These are phyloP conservation scores for Nemania diffusa DNA, from an alignment of 2,329 filamentous ascomycete genomes.

Conservation along the genomic window DNA sequence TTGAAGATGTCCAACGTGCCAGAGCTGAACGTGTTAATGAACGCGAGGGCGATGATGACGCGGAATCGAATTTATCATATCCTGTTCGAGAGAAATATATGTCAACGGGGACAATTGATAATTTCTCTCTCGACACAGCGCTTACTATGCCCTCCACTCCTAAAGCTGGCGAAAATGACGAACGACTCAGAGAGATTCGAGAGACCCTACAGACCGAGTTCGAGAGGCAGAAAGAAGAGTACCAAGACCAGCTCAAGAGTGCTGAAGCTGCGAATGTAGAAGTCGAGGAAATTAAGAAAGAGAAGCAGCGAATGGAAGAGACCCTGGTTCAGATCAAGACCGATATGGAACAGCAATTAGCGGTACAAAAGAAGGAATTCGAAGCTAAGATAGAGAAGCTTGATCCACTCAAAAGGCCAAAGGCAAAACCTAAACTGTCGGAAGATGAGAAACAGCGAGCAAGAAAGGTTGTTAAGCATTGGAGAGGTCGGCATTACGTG, in stretches of 20 bases:
- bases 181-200: slow-evolving; percentile 76
- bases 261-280: slow-evolving; percentile 81
- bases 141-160: slow-evolving; percentile 96
- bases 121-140: slow-evolving; percentile 93
- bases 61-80: slow-evolving; percentile 89
- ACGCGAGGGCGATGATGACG: slow-evolving; percentile 87
- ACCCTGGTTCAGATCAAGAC: slow-evolving; percentile 80
- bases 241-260: slow-evolving; percentile 77
- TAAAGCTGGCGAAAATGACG: slow-evolving; percentile 78
- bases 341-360: slow-evolving; percentile 88
- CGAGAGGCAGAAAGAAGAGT: slow-evolving; percentile 86
- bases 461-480: slow-evolving; percentile 73
- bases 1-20: slow-evolving; percentile 92
- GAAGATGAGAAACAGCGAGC: slow-evolving; percentile 78
- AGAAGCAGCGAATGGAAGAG: slow-evolving; percentile 88
- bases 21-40: slow-evolving; percentile 78
- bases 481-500: slow-evolving; percentile 87
- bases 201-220: slow-evolving; percentile 87
- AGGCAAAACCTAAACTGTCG: slow-evolving; percentile 71
- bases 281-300: slow-evolving; percentile 82
- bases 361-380: slow-evolving; percentile 83
- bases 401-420: slow-evolving; percentile 70
- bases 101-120: slow-evolving; percentile 93
- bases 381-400: slow-evolving; percentile 85
- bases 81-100: slow-evolving; percentile 93